Base-by-base conservation (phyloP, 2,329 filamentous ascomycete genomes). In the Hypoxylon sp. region DNA sequence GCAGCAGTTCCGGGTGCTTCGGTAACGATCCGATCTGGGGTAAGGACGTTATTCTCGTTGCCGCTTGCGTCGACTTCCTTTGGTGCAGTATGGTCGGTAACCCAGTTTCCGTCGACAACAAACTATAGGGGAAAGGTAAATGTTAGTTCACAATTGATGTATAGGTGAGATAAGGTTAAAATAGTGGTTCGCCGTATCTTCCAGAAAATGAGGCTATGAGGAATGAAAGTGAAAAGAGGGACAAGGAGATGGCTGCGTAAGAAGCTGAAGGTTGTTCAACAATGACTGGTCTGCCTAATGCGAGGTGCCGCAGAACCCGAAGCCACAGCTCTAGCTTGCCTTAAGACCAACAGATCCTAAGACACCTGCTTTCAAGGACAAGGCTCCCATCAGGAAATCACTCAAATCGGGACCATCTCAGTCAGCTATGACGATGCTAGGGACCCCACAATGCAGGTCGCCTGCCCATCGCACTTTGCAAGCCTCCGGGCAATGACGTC, bases 41-140 rank as follows among this genome's bases (percentile, higher is more conserved):
- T 87, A 63, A 99, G 87, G 71, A 98, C 90, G 88, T 98, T 98
- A 87, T 98, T 98, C 76, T 94, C 85, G 86, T 95, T 97, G 76
- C 92, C 92, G 76, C 90, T 86, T 72, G 88, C 87, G 85, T 98
- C 95, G 77, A 89, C 88, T 83, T 98, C 94, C 82, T 92, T 91
- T 66, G 92, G 92, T 46, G 91, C 92, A 65, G 90, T 89, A 75
- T 91, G 89, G 81, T 98, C 94, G 79, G 90, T 92, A 55, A 90
- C 90, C 96, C 96, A 99, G 74, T 88, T 88, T 74, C 92, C 93
- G 87, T 99, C 94, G 73, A 98, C 95, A 75, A 99, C 92, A 81
- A 97, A 99, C 95, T 98, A 80, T 61, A 75, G 42, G 57, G 33
- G 22, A 69, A 61, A 74, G 66, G 62, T 51, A 57, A 65, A 67